Evolutionary conservation across 1,284 basidiomycete species (phyloP), one percentile per base, ranked within the genome.

Genomic region (Tetrapyrgos nigripes): DNA sequence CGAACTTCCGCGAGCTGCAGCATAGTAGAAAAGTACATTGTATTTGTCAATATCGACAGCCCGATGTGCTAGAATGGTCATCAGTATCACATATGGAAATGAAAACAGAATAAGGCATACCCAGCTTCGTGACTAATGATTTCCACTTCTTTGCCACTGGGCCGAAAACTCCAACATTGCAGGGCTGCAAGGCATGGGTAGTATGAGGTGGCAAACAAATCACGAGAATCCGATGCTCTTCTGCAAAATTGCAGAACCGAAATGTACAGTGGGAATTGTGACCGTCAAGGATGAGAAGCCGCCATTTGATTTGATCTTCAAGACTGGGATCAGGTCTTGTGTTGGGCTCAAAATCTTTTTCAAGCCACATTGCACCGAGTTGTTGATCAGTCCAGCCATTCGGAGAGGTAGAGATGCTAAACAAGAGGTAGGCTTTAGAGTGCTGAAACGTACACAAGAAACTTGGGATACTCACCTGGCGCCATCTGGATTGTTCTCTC

Each of bases 261-360:
- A 65, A 71, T 54, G 78, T 73, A 35, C 60, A 63, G 56, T 80
- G 78, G 1, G 73, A 77, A 45, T 71, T 73, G 58, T 80, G 79
- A 3, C 79, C 75, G 67, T 82, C 76, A 29, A 78, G 64, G 51
- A 81, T 73, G 1, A 81, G 66, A 0, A 81, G 64, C 1, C 66
- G 68, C 48, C 71, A 70, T 8, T 54, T 55, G 65, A 55, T 8
- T 54, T 55, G 46, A 70, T 73, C 4, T 63, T 59, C 3, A 43
- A 65, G 21, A 58, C 59, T 10, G 3, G 75, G 76, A 4, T 75
- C 64, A 56, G 81, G 73, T 50, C 70, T 66, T 67, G 69, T 62
- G 29, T 29, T 48, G n/a, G n/a, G n/a, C n/a, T n/a, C n/a, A n/a
- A n/a, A n/a, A n/a, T n/a, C n/a, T n/a, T n/a, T n/a, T n/a, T 71